A percentile compares a stretch with the other conserved stretches of the same genome.
Evolutionary conservation across 805 yeast genomes (phyloP).

Genomic region (Allodekkera sacchari): DNA sequence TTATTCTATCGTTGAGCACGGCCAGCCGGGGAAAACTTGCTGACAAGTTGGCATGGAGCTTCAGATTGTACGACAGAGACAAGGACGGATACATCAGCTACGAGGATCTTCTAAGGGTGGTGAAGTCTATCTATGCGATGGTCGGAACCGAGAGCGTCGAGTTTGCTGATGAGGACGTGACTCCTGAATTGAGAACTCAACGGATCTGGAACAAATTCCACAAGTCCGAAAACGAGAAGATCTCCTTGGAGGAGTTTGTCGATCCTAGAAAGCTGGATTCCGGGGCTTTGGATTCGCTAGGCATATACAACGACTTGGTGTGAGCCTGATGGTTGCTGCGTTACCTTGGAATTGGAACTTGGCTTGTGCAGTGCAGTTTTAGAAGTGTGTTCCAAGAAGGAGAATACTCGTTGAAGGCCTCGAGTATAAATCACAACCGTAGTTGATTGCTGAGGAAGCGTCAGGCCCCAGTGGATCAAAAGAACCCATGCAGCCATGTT

Average conservation of each 20-base stretch:
- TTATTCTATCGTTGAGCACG: constrained; percentile 77
- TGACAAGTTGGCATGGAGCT: constrained; percentile 86
- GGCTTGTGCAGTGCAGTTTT: no score
- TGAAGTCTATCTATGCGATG: constrained; percentile 85
- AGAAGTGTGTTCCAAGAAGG: no score
- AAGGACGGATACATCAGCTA: constrained; percentile 69
- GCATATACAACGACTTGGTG: constrained; percentile 34
- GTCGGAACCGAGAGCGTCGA: constrained; percentile 83
- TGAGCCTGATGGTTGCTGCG: no score
- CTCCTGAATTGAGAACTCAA: constrained; percentile 81
- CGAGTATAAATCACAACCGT: no score
- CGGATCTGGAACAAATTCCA: constrained; percentile 52
- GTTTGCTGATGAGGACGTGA: constrained; percentile 78
- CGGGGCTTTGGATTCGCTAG: constrained; percentile 65
- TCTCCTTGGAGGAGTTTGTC: constrained; percentile 78
- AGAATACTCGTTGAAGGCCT: no score
- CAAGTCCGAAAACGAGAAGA: constrained; percentile 58
- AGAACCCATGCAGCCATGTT: no score
- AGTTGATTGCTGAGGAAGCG: no score
- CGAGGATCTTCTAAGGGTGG: constrained; percentile 72
- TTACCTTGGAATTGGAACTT: no score
- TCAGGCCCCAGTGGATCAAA: no score
- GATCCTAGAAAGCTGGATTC: constrained; percentile 76
- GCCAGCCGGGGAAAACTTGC: constrained; percentile 80
- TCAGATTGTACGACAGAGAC: constrained; percentile 77